Base-by-base conservation (phyloP, 306 rosid species). In the Lathyrus aphaca region DNA sequence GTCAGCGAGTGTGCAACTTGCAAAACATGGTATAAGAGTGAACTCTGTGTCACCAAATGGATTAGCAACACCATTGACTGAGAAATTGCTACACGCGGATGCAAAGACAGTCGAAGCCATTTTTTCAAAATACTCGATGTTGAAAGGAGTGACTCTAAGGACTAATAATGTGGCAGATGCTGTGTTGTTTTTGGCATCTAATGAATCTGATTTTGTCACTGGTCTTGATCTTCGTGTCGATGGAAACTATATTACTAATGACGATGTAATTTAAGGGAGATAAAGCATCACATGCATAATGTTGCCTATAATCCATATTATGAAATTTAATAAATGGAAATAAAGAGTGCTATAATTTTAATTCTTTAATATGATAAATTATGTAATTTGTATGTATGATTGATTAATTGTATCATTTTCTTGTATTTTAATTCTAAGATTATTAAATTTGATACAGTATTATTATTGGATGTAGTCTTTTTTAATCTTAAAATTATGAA, bases 41-140 rank as follows among this genome's bases (percentile, higher is more conserved):
- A 87, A 87, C 42, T 67, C 75, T 50, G 83, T 85, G 7, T 87
- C 89, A 3, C 88, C 92, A 1, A 72, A 44, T 25, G 85, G 51
- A 1, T 0, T 85, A 5, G 85, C 78, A 16, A 87, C 86, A 23
- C 85, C 86, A 5, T 0, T 82, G 65, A 43, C 80, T 9, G 13
- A 53, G 1, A 15, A 16, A 1, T 0, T 18, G 5, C 4, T 48
- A 16, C 2, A 8, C 3, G 55, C 55, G 0, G 11, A 21, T 0
- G 10, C 14, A 48, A 76, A 53, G 42, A 72, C 74, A 37, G n/a
- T 59, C 5, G 27, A 74, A 46, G 29, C 53, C 40, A 0, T 0
- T 37, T 71, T 2, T 23, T 44, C 6, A 35, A 3, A 63, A 57
- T 17, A 2, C 1, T 50, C 77, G 5, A 56, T 80, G 71, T 40